phyloP scores from a whole-genome alignment of 2,329 filamentous ascomycete species.

The Pyricularia grisea region DNA sequence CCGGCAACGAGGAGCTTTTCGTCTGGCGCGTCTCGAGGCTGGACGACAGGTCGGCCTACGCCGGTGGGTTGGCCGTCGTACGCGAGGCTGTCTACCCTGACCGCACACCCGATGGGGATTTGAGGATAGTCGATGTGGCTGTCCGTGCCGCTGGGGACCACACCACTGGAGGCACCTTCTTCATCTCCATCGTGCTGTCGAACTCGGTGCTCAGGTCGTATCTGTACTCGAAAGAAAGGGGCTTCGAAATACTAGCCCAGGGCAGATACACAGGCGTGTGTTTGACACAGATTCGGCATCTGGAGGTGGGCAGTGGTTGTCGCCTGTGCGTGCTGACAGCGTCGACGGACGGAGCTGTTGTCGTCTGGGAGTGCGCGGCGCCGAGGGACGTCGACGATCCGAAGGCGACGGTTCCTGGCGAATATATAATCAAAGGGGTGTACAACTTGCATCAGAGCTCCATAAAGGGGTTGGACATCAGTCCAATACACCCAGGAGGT shows the following conservation, averaged over 20 bases:
- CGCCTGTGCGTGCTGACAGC: slow-evolving; percentile 49
- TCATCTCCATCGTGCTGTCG: slow-evolving; percentile 68
- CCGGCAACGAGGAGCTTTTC: slow-evolving; percentile 81
- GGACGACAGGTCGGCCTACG: slow-evolving; percentile 27
- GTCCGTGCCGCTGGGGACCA: slow-evolving; percentile 21
- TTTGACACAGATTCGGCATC: slow-evolving; percentile 54
- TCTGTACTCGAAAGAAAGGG: slow-evolving; percentile 28
- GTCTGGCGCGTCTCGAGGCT: slow-evolving; percentile 62
- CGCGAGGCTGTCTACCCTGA: slow-evolving; percentile 47
- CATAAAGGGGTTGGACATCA: slow-evolving; percentile 56
- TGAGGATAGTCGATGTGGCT: slow-evolving; percentile 77
- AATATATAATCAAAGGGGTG: slow-evolving; percentile 18
- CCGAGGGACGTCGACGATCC: slow-evolving; percentile 5
- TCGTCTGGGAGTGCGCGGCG: slow-evolving; percentile 40
- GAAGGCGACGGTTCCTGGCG: slow-evolving; percentile 4
- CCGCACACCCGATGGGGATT: slow-evolving; percentile 46
- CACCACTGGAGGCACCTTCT: slow-evolving; percentile 23
- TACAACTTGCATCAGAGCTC: slow-evolving; percentile 66
- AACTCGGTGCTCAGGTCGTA: slow-evolving; percentile 69
- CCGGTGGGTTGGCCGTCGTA: slow-evolving; percentile 39
- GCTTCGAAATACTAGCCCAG: slow-evolving; percentile 40
- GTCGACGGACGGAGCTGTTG: slow-evolving; percentile 73
- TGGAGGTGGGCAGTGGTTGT: slow-evolving; percentile 18
- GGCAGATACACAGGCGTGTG: slow-evolving; percentile 64
- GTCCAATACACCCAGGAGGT: neutral